These are phyloP conservation scores for Coemansia aciculifera DNA, from an alignment of 192 early-diverging fungal genomes.

Conservation along the genomic window DNA sequence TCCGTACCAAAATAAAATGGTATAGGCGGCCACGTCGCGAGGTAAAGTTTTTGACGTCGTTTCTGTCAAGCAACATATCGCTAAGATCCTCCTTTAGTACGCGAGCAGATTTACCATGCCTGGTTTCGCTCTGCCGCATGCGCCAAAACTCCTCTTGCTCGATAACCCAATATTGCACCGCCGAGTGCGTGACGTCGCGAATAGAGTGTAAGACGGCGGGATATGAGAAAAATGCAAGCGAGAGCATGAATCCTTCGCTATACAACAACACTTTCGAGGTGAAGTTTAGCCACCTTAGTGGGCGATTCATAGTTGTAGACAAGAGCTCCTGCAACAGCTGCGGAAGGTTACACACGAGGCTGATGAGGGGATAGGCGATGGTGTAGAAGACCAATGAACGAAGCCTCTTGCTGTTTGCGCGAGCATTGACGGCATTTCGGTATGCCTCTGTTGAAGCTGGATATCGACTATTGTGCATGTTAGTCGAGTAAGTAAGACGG, in stretches of 20 bases:
- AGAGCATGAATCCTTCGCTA: constrained; percentile 43
- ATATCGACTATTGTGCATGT: not conserved
- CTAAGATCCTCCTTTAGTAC: constrained; percentile 1
- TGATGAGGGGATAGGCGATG: constrained; percentile 47
- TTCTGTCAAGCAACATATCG: constrained; percentile 21
- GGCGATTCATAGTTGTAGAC: constrained; percentile 21
- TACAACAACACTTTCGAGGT: constrained; percentile 17
- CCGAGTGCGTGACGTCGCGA: constrained; percentile 39
- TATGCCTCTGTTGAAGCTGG: constrained; percentile 43
- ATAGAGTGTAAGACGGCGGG: constrained; percentile 49
- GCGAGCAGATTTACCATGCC: not conserved
- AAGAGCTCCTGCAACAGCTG: constrained; percentile 41
- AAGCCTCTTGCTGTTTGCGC: constrained; percentile 50
- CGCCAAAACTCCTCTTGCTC: constrained; percentile 55
- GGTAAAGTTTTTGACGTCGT: constrained; percentile 33
- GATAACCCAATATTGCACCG: constrained; percentile 52
- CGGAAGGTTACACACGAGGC: constrained; percentile 47
- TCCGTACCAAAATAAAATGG: constrained; percentile 34
- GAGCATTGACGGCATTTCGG: constrained; percentile 44
- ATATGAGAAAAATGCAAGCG: constrained; percentile 45
- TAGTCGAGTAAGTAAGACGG: constrained; percentile 38
- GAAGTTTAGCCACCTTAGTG: constrained; percentile 23
- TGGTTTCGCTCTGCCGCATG: constrained; percentile 20
- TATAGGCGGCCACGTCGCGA: constrained; percentile 38
- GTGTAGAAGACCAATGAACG: constrained; percentile 53